Conservation (phyloP, 2,329 filamentous ascomycete genomes). For the Pezicula carpinea region DNA sequence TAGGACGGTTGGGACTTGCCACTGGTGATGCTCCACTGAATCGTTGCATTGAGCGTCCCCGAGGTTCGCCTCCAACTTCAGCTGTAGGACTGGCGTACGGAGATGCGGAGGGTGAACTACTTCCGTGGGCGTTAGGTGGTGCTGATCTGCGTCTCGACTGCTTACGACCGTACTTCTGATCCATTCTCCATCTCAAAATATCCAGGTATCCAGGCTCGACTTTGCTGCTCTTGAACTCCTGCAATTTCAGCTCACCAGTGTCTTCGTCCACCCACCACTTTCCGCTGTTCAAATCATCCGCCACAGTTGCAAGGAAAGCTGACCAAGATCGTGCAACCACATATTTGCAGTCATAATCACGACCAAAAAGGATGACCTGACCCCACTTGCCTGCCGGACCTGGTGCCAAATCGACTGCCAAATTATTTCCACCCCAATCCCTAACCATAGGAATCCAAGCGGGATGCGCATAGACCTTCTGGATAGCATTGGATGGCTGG, state of each 20-base stretch:
- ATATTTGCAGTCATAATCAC: constrained; percentile 98
- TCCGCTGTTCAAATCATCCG: constrained; percentile 84
- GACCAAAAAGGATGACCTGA: constrained; percentile 92
- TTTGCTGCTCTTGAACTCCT: constrained; percentile 83
- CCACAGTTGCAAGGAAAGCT: constrained; percentile 77
- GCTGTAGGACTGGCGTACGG: constrained; percentile 63
- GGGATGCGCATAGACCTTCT: constrained; percentile 89
- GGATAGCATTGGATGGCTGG: constrained; percentile 79
- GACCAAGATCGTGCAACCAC: constrained; percentile 92
- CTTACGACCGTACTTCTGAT: constrained; percentile 81
- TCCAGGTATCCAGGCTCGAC: constrained; percentile 93
- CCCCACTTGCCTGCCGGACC: constrained; percentile 90
- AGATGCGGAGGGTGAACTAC: constrained; percentile 45
- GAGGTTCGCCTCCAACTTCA: constrained; percentile 53
- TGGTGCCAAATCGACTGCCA: constrained; percentile 88
- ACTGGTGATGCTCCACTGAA: constrained; percentile 60
- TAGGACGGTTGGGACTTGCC: constrained; percentile 60
- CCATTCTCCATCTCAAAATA: constrained; percentile 89
- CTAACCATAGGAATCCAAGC: constrained; percentile 94
- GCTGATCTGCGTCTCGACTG: constrained; percentile 48
- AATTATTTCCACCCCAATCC: constrained; percentile 98
- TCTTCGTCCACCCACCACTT: constrained; percentile 95
- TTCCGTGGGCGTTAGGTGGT: constrained; percentile 25
- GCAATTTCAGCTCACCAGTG: constrained; percentile 81
- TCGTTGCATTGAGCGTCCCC: constrained; percentile 69